These are phyloP conservation scores for Oehlia diaphana DNA, from an alignment of 192 early-diverging fungal species.

Conservation along the genomic window DNA sequence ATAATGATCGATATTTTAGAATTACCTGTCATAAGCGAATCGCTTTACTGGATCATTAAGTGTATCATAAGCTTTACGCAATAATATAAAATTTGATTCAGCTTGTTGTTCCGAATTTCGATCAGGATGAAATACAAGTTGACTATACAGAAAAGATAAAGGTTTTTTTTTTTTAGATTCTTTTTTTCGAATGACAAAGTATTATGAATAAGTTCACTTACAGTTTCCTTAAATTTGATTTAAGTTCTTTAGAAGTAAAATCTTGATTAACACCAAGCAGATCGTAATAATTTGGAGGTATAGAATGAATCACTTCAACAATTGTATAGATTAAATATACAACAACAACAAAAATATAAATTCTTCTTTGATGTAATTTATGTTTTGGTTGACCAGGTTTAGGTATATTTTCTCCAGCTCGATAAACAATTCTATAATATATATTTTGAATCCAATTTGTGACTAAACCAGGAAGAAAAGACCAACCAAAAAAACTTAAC, in stretches of 20 bases:
- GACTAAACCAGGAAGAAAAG: conserved; percentile 38
- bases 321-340: conserved; percentile 47
- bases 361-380: conserved; percentile 39
- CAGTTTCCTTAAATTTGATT: conserved; percentile 41
- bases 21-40: conserved; percentile 39
- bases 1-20: too few species aligned
- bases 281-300: conserved; percentile 41
- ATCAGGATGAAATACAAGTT: conserved; percentile 30
- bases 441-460: conserved; percentile 41
- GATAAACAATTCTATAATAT: conserved; percentile 43
- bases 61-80: conserved; percentile 40
- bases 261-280: conserved; percentile 35
- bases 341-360: conserved; percentile 44
- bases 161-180: neutral
- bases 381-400: conserved; percentile 40
- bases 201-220: conserved; percentile 10
- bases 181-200: neutral
- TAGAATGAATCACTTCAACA: conserved; percentile 36
- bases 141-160: conserved; percentile 8
- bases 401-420: conserved; percentile 36
- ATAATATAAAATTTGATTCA: conserved; percentile 32
- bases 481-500: neutral
- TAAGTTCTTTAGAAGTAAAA: conserved; percentile 40
- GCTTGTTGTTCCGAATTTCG: conserved; percentile 16
- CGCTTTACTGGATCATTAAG: conserved; percentile 38